Percentiles rank a stretch among this genome's conserved stretches.
These are phyloP conservation scores for Leucosporidium yakuticum DNA, from an alignment of 768 basidiomycete genomes.

Conservation along the genomic window DNA sequence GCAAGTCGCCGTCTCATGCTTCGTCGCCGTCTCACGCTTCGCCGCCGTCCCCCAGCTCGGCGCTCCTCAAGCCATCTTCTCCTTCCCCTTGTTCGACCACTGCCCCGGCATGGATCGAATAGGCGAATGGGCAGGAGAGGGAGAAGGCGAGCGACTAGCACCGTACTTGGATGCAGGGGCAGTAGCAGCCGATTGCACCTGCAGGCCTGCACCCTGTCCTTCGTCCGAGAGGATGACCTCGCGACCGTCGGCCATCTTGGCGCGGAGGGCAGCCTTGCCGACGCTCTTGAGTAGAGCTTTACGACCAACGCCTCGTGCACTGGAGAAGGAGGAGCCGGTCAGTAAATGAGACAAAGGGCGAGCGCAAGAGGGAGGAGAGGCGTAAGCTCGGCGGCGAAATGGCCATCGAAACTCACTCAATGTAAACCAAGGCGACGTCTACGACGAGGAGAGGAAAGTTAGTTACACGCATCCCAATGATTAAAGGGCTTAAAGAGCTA, in stretches of 20 bases:
- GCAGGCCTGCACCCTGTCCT: no score
- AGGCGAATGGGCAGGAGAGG: no score
- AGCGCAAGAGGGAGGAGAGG: no score
- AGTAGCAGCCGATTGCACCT: no score
- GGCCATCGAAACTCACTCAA: constrained; percentile 32
- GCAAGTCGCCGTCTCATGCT: not conserved
- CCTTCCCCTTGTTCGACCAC: not conserved
- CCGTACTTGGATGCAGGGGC: no score
- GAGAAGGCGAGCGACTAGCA: no score
- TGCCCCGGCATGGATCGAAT: no score
- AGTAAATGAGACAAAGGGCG: no score
- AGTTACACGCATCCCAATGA: not conserved
- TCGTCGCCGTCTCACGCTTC: not conserved
- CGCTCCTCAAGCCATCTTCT: not conserved
- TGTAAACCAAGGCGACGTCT: constrained; percentile 45
- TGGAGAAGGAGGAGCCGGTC: no score
- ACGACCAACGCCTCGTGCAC: constrained; percentile 42
- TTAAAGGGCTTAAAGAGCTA: not conserved
- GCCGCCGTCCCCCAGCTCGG: not conserved
- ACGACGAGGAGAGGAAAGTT: not conserved
- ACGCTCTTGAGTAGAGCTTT: constrained; percentile 42
- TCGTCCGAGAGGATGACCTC: constrained; percentile 3
- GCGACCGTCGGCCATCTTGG: constrained; percentile 17
- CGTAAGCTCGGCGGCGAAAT: no score
- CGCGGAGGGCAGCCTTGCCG: constrained; percentile 24